These are phyloP conservation scores for Xylaria sp. DNA, from an alignment of 2,329 filamentous ascomycete genomes.

Conservation along the genomic window DNA sequence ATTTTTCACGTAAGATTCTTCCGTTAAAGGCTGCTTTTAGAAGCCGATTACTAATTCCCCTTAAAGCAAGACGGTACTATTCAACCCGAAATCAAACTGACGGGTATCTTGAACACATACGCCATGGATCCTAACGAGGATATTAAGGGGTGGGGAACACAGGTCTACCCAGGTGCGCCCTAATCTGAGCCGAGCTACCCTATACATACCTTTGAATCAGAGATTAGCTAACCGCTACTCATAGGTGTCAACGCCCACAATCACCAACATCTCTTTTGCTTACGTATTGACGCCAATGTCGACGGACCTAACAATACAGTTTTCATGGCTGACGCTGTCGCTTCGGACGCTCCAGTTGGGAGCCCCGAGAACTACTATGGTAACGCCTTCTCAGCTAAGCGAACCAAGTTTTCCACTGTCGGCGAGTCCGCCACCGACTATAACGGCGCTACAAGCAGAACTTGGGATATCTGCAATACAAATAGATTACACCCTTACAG, in stretches of 20 bases:
- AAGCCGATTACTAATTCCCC: conserved; percentile 27
- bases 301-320: conserved; percentile 86
- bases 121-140: conserved; percentile 80
- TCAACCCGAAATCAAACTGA: conserved; percentile 89
- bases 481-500: conserved; percentile 84
- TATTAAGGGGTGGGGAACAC: conserved; percentile 84
- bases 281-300: conserved; percentile 85
- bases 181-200: neutral
- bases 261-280: conserved; percentile 93
- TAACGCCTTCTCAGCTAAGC: conserved; percentile 86
- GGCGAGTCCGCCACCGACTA: conserved; percentile 77
- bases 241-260: conserved; percentile 87
- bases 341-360: conserved; percentile 75
- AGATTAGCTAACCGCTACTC: conserved; percentile 25
- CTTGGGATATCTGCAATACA: conserved; percentile 90
- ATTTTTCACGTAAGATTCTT: conserved; percentile 68
- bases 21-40: neutral
- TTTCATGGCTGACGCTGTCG: conserved; percentile 78
- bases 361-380: conserved; percentile 85
- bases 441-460: conserved; percentile 76
- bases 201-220: conserved; percentile 2
- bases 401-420: conserved; percentile 77
- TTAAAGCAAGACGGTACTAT: conserved; percentile 80
- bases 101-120: conserved; percentile 92
- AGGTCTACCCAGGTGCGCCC: conserved; percentile 73